phyloP scores from a whole-genome alignment of 176 grass and related monocot genomes.

The Urochloa ruziziensis region DNA sequence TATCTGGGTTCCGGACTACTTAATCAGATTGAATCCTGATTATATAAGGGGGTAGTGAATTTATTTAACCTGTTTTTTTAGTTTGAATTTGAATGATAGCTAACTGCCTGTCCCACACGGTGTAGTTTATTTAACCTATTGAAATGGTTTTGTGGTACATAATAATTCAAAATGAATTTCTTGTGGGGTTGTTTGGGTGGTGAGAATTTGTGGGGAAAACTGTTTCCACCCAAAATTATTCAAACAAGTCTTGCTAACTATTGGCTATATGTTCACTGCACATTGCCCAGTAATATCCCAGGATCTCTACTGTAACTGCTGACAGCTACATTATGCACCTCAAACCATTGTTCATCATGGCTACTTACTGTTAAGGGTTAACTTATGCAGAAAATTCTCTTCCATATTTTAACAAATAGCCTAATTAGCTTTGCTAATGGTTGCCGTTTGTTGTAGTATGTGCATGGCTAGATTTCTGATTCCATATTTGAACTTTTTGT shows the following conservation, averaged over 20 bases:
- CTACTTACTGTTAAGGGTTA: constrained; percentile 8
- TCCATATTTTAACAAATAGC: neutral
- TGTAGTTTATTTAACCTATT: too few species aligned
- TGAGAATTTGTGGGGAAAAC: neutral
- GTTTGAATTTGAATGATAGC: too few species aligned
- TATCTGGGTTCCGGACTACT: neutral
- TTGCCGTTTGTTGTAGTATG: neutral
- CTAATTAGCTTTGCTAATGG: neutral
- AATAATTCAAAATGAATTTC: constrained; percentile 30
- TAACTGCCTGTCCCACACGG: too few species aligned
- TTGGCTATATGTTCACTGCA: neutral
- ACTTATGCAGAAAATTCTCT: neutral
- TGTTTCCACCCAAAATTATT: neutral
- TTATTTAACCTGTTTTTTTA: neutral
- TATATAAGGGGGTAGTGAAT: neutral
- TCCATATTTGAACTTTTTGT: neutral
- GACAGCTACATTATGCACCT: constrained; percentile 3
- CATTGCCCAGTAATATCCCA: neutral
- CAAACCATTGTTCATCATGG: neutral
- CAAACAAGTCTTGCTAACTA: constrained; percentile 9
- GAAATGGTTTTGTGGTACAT: neutral
- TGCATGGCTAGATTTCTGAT: constrained; percentile 8
- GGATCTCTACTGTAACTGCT: neutral
- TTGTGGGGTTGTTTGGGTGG: neutral
- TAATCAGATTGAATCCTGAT: neutral